Evolutionary conservation across 1,139 yeast genomes (phyloP), one percentile per base, ranked within the genome.

Genomic region (Zygoascus meyerae): DNA sequence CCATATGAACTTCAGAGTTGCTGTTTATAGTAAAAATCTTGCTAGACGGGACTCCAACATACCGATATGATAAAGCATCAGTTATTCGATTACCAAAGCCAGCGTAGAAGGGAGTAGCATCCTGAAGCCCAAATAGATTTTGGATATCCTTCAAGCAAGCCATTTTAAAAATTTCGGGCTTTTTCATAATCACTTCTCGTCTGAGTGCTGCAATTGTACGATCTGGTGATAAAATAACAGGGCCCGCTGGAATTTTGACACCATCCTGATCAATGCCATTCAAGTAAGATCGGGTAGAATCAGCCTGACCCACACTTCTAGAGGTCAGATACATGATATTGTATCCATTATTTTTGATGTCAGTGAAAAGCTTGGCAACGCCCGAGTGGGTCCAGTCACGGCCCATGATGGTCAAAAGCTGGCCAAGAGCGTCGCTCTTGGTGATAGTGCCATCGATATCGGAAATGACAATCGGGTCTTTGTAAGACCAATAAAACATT

Each of bases 361-460:
- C 98, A 26, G 80, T 81, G 64, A 90, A 94, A 51, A 94, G 70
- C 57, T 81, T 83, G 2, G 97, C 96, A 37, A 94, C 98, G 18
- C 98, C 99, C 1, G 82, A 78, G 63, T 94, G 99, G 0, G 98
- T 94, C 98, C 98, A 94, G 68, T 94, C 99, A 56, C 89, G 78
- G 2, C 99, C 99, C 42, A 94, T 72, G 78, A 92, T 81, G 32
- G 95, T 90, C 64, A 92, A 71, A 1, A 94, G 94, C 67, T 94
- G 99, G 3, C 99, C 99, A 58, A 94, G 71, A 0, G 98, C 98
- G 69, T 94, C 99, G 0, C 97, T 87, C 64, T 89, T 89, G 26
- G 99, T 94, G 55, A 94, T 94, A 1, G 99, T 94, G 14, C 99
- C 99, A 65, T 94, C 99, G 52, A 94, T 92, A 68, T 94, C 99